These are phyloP conservation scores for Blastobotrys parvus DNA, from an alignment of 805 yeast species.

Conservation along the genomic window DNA sequence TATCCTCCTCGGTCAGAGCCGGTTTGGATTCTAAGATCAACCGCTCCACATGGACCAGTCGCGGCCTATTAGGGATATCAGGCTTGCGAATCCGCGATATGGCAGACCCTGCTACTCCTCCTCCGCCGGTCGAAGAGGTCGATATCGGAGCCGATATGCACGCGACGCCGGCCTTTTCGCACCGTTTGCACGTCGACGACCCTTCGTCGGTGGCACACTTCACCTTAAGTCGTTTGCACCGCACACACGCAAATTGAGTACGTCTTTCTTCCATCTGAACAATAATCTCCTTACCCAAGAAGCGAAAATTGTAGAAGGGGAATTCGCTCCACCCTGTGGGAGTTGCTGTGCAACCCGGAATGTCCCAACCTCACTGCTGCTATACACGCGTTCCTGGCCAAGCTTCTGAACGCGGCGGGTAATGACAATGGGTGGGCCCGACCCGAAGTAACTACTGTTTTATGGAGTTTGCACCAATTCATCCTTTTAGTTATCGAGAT, in stretches of 20 bases:
- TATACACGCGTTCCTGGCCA: too few species aligned
- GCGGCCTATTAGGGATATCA: background rate
- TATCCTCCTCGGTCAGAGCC: background rate
- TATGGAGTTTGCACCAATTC: too few species aligned
- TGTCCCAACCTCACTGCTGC: too few species aligned
- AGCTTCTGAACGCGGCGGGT: too few species aligned
- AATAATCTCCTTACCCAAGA: too few species aligned
- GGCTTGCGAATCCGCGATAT: constrained; percentile 1
- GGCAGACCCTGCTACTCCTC: background rate
- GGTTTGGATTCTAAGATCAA: background rate
- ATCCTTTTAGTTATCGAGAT: too few species aligned
- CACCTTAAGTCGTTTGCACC: constrained; percentile 1
- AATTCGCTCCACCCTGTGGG: too few species aligned
- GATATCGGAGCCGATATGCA: background rate
- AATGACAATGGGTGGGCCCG: too few species aligned
- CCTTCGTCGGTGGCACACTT: background rate
- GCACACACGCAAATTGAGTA: background rate
- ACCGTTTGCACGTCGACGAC: background rate
- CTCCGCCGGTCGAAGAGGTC: background rate
- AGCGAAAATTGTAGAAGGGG: too few species aligned
- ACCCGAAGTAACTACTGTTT: too few species aligned
- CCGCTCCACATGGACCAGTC: background rate
- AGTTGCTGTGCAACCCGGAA: too few species aligned
- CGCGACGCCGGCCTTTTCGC: background rate
- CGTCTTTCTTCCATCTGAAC: background rate